Percentiles rank a stretch among this genome's conserved stretches.
These are phyloP conservation scores for Bacterosira constricta DNA, from an alignment of 108 stramenopile genomes.

Conservation along the genomic window DNA sequence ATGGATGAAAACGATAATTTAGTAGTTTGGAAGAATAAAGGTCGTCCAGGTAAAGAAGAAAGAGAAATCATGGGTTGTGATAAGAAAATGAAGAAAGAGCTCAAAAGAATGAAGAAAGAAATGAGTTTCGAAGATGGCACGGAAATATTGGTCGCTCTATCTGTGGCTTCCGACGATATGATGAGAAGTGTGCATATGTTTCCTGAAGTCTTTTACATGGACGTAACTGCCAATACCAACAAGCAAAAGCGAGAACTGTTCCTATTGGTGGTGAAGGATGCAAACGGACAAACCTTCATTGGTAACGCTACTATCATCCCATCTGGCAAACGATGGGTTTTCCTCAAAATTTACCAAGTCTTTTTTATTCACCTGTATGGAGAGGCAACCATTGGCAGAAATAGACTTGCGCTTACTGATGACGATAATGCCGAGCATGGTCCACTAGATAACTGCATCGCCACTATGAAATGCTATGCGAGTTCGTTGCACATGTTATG, in stretches of 20 bases:
- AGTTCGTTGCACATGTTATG: neutral
- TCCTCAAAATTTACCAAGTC: neutral
- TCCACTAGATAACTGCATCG: neutral
- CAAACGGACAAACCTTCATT: neutral
- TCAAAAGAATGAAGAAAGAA: neutral
- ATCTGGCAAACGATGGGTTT: neutral
- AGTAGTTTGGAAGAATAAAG: too few relatives aligned
- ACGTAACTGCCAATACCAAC: too few relatives aligned
- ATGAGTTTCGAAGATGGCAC: neutral
- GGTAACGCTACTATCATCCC: neutral
- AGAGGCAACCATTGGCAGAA: neutral
- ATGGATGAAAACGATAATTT: too few relatives aligned
- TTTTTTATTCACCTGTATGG: neutral
- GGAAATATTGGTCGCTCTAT: neutral
- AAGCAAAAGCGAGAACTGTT: neutral
- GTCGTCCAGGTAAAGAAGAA: too few relatives aligned
- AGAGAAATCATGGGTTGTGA: too few relatives aligned
- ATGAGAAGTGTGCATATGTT: neutral
- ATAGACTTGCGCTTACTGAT: slow-evolving; percentile 6
- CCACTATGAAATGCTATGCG: neutral
- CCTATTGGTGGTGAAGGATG: neutral
- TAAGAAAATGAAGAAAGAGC: neutral
- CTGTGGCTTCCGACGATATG: neutral
- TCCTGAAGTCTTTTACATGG: too few relatives aligned
- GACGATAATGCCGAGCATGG: slow-evolving; percentile 5